Percentiles rank a stretch among this genome's conserved stretches.
Evolutionary conservation across 805 yeast species (phyloP).

Genomic region (Candida nemodendra): DNA sequence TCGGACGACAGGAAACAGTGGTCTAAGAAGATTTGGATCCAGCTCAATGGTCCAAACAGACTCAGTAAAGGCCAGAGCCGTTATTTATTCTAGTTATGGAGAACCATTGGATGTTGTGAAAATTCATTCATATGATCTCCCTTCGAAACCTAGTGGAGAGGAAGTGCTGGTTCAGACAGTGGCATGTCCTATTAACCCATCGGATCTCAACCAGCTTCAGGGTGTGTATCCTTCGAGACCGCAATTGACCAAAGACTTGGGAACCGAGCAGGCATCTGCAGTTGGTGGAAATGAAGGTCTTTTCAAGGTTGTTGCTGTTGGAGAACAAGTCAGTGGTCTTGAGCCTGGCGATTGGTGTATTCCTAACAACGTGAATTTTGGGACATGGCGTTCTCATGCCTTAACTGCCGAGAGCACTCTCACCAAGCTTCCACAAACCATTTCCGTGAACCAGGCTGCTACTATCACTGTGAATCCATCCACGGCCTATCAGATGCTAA

Average conservation of each 20-base stretch:
- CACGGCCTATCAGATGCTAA: slow-evolving; percentile 87
- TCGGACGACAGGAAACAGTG: neutral
- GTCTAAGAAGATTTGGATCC: slow-evolving; percentile 8
- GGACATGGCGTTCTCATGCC: slow-evolving; percentile 91
- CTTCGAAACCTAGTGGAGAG: slow-evolving; percentile 39
- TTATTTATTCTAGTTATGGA: slow-evolving; percentile 68
- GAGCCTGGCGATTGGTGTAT: slow-evolving; percentile 83
- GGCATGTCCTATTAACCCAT: slow-evolving; percentile 87
- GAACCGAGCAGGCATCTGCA: slow-evolving; percentile 64
- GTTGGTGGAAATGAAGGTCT: slow-evolving; percentile 95
- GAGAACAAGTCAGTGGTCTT: slow-evolving; percentile 47
- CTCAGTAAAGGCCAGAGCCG: slow-evolving; percentile 49
- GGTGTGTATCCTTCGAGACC: slow-evolving; percentile 87
- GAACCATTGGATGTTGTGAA: slow-evolving; percentile 56
- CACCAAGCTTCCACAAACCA: slow-evolving; percentile 56
- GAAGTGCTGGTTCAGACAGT: slow-evolving; percentile 64
- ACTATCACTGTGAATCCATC: slow-evolving; percentile 90
- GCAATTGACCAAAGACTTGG: slow-evolving; percentile 49
- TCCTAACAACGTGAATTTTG: slow-evolving; percentile 74
- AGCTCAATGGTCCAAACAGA: slow-evolving; percentile 1
- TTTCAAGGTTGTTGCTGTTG: slow-evolving; percentile 77
- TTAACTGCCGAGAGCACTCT: slow-evolving; percentile 51
- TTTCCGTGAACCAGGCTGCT: slow-evolving; percentile 67
- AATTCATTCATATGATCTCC: slow-evolving; percentile 51
- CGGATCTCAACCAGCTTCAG: slow-evolving; percentile 81